Conservation (phyloP, 345 rosid species). For the Acer campestre region DNA sequence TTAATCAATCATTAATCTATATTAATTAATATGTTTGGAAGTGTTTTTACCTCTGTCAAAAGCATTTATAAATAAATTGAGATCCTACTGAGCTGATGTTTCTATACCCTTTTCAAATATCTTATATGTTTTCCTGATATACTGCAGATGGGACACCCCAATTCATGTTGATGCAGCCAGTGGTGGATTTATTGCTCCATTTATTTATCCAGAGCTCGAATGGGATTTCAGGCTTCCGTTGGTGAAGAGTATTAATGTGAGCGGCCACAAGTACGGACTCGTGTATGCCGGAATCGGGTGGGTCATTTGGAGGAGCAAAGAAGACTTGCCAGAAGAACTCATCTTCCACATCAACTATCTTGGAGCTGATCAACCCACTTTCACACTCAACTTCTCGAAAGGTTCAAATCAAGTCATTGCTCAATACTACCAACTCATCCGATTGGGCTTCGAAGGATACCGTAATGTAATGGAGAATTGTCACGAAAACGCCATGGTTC, state of each 20-base stretch:
- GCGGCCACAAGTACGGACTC: constrained; percentile 58
- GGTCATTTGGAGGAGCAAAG: constrained; percentile 56
- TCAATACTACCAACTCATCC: constrained; percentile 80
- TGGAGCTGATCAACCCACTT: constrained; percentile 59
- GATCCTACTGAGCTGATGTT: too few species aligned
- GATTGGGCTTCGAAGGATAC: constrained; percentile 78
- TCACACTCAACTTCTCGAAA: constrained; percentile 61
- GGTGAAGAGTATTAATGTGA: constrained; percentile 45
- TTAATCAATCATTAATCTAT: too few species aligned
- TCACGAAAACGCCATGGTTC: constrained; percentile 33
- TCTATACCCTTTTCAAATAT: too few species aligned
- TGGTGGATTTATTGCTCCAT: too few species aligned
- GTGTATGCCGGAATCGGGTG: constrained; percentile 62
- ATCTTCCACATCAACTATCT: constrained; percentile 62
- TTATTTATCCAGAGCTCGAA: too few species aligned
- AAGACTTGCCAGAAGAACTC: constrained; percentile 57
- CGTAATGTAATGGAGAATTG: constrained; percentile 49
- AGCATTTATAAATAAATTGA: too few species aligned
- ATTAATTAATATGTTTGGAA: too few species aligned
- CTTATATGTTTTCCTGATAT: too few species aligned
- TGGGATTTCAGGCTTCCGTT: too few species aligned
- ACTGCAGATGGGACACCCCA: constrained; percentile 53
- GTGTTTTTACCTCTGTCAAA: too few species aligned
- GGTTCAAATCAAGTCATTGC: constrained; percentile 86
- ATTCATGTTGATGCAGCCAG: constrained; percentile 63